Conservation (phyloP, 306 rosid species). For the Lathyrus aphaca region DNA sequence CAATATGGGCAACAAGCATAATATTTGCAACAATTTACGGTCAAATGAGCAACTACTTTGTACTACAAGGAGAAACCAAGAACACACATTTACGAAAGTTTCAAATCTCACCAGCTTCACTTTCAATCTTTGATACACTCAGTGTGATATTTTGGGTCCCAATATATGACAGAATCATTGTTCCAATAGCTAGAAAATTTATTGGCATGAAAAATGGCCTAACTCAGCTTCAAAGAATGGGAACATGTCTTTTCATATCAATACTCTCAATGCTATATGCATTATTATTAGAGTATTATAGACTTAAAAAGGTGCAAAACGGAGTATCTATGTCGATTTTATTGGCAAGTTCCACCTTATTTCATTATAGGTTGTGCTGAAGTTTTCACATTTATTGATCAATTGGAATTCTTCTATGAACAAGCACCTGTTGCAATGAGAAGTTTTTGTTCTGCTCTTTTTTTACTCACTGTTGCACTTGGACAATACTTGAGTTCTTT, state of each 20-base stretch:
- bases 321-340: slow-evolving; percentile 7
- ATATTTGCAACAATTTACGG: slow-evolving; percentile 65
- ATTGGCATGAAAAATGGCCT: slow-evolving; percentile 66
- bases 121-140: slow-evolving; percentile 65
- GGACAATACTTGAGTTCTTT: slow-evolving; percentile 79
- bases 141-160: slow-evolving; percentile 87
- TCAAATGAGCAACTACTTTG: slow-evolving; percentile 73
- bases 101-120: slow-evolving; percentile 63
- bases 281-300: slow-evolving; percentile 53
- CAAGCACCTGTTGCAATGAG: slow-evolving; percentile 90
- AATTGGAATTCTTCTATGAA: not conserved
- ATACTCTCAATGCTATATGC: slow-evolving; percentile 69
- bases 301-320: slow-evolving; percentile 55
- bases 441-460: slow-evolving; percentile 78
- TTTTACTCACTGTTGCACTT: slow-evolving; percentile 65
- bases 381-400: slow-evolving; percentile 1
- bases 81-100: slow-evolving; percentile 54
- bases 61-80: slow-evolving; percentile 66
- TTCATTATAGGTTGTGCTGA: not conserved
- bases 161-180: slow-evolving; percentile 68
- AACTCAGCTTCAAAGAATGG: slow-evolving; percentile 87
- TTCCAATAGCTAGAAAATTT: slow-evolving; percentile 61
- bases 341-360: slow-evolving; percentile 13
- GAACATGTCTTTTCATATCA: slow-evolving; percentile 74
- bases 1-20: slow-evolving; percentile 79